Base-by-base conservation (phyloP, 805 yeast species). In the Hanseniaspora lachancei region DNA sequence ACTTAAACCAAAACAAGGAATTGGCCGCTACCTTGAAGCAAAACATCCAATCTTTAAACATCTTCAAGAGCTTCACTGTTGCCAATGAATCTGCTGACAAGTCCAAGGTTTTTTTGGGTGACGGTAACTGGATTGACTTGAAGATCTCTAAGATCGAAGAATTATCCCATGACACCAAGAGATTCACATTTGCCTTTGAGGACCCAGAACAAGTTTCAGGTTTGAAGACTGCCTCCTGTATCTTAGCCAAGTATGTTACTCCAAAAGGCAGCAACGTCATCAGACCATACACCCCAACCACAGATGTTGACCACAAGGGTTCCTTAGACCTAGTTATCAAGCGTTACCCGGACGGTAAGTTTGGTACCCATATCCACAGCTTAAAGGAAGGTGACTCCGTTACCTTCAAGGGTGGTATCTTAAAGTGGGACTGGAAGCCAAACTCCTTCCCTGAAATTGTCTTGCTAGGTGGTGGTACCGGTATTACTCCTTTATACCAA, bases 401-500 rank as follows among this genome's bases (percentile, higher is more conserved):
- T 57, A 72, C 95, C 10, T 85, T 93, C 78, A 91, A 89, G 76
- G 98, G 98, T 51, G 97, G 97, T 61, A 78, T 89, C 61, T 75
- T 77, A 65, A 93, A 93, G 76, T 89, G 93, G 86, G 80, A 84
- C 68, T 87, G 95, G 88, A 77, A 77, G 64, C 84, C 91, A 62
- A 91, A 93, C 77, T 79, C 82, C 68, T 91, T 79, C 75, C 79
- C 85, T 65, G 74, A 80, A 61, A 80, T 93, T 68, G 80, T 84
- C 57, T 78, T 93, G 68, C 75, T 93, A 62, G 97, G 96, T 64
- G 98, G 95, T 66, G 98, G 98, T 67, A 77, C 95, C 52, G 97
- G 97, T 72, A 89, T 93, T 70, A 87, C 97, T 49, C 98, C 98
- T 58, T 77, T 93, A 71, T 89, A 78, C 77, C 98, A 93, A 76